phyloP scores from a whole-genome alignment of 345 rosid species.

The Anastatica hierochuntica region DNA sequence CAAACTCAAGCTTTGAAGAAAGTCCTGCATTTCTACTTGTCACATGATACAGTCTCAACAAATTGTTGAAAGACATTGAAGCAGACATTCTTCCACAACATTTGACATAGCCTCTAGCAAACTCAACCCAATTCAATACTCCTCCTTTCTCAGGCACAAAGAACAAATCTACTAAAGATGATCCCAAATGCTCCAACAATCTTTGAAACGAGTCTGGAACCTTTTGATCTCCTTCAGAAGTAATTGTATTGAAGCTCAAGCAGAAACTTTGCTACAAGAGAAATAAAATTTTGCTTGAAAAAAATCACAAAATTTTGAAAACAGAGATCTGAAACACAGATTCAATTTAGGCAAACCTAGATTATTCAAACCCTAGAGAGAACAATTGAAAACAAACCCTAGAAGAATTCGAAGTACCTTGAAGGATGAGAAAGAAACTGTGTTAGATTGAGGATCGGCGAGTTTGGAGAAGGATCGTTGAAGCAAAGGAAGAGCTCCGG shows the following conservation, averaged over 20 bases:
- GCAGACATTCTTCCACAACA: slow-evolving; percentile 76
- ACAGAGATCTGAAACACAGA: neutral
- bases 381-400: neutral
- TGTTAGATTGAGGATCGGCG: slow-evolving; percentile 42
- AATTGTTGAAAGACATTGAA: slow-evolving; percentile 34
- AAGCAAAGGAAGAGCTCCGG: slow-evolving; percentile 63
- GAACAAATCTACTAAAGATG: slow-evolving; percentile 55
- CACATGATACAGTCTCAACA: slow-evolving; percentile 45
- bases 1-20: slow-evolving; percentile 51
- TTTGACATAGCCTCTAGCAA: slow-evolving; percentile 60
- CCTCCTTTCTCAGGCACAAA: slow-evolving; percentile 44
- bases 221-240: slow-evolving; percentile 29
- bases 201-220: slow-evolving; percentile 35
- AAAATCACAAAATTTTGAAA: neutral
- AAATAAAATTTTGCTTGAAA: neutral
- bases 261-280: slow-evolving; percentile 51
- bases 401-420: too few relatives aligned
- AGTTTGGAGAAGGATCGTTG: slow-evolving; percentile 53
- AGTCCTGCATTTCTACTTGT: slow-evolving; percentile 33
- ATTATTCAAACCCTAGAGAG: too few relatives aligned
- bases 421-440: slow-evolving; percentile 41
- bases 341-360: too few relatives aligned
- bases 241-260: slow-evolving; percentile 31
- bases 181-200: slow-evolving; percentile 51
- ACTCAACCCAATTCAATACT: slow-evolving; percentile 59